Percentiles rank a stretch among this genome's conserved stretches.
phyloP scores from a whole-genome alignment of 1,284 basidiomycete species.

The Sutorius eximius region DNA sequence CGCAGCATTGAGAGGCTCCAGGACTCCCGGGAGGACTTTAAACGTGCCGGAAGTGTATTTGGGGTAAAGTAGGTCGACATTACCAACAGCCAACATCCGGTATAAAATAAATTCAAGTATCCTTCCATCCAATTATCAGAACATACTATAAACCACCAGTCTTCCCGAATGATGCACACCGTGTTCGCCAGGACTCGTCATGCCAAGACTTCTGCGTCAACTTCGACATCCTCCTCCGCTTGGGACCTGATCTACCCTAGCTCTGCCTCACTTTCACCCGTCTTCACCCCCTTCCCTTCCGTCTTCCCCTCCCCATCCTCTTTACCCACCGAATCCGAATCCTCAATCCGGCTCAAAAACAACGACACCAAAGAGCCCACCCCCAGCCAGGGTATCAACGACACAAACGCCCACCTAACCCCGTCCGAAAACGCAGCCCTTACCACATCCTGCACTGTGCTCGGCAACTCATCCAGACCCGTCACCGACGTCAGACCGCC shows the following conservation, averaged over 20 bases:
- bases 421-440: constrained; percentile 43
- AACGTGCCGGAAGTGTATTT: too few relatives aligned
- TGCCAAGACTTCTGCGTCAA: background rate
- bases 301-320: background rate
- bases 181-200: background rate
- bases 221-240: background rate
- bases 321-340: constrained; percentile 1
- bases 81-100: background rate
- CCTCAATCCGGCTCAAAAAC: constrained; percentile 39
- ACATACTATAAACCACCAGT: background rate
- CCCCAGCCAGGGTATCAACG: constrained; percentile 47
- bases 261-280: background rate
- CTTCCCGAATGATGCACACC: background rate
- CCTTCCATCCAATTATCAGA: background rate
- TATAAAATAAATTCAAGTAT: background rate
- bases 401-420: constrained; percentile 46
- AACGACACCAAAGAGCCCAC: constrained; percentile 39
- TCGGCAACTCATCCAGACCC: constrained; percentile 38
- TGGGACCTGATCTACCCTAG: background rate
- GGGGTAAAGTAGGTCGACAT: too few relatives aligned
- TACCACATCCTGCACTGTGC: constrained; percentile 36
- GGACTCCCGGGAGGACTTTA: too few relatives aligned
- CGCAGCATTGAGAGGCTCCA: too few relatives aligned
- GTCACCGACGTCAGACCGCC: constrained; percentile 37
- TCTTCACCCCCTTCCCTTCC: background rate